Evolutionary conservation across 192 early-diverging fungal species (phyloP), one percentile per base, ranked within the genome.

Genomic region (Geranomyces michiganensis): DNA sequence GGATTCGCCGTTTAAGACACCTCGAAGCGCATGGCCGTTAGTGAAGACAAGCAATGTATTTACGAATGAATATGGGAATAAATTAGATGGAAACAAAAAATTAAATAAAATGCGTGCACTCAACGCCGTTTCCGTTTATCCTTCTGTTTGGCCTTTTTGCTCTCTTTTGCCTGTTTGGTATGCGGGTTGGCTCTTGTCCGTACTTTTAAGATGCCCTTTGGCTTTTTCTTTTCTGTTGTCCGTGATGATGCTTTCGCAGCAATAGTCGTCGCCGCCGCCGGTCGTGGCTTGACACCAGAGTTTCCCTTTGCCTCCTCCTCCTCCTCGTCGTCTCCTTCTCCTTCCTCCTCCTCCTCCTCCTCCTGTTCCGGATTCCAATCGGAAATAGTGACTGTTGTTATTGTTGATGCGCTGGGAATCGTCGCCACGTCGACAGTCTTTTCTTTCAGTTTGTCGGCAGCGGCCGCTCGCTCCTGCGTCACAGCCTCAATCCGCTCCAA

Each of bases 301-400:
- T n/a, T n/a, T n/a, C n/a, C n/a, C n/a, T n/a, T n/a, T n/a, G n/a
- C n/a, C n/a, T n/a, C n/a, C n/a, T n/a, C n/a, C n/a, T 17, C 43
- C 19, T 43, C 68, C 9, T 31, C 56, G 7, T 30, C 70, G 10
- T 45, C 67, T 19, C 30, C 55, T 31, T 58, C 56, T 7, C 31
- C 56, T 41, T 70, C 22, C 13, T 70, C 56, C 43, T 61, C 43
- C 58, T 61, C 68, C 15, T 73, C 62, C n/a, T 62, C 67, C 15
- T 62, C 67, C 5, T 49, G 45, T 14, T 68, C 62, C 36, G 73
- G 69, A 33, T 76, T 61, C 56, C 73, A 70, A 7, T 76, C 74
- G 15, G 72, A 70, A 30, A 80, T 67, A 6, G 74, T 80, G 0
- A 80, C 78, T 12, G 73, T 75, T 64, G 78, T 80, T 13, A 73